phyloP scores from a whole-genome alignment of 192 early-diverging fungal genomes.

The Dissophora ornata region DNA sequence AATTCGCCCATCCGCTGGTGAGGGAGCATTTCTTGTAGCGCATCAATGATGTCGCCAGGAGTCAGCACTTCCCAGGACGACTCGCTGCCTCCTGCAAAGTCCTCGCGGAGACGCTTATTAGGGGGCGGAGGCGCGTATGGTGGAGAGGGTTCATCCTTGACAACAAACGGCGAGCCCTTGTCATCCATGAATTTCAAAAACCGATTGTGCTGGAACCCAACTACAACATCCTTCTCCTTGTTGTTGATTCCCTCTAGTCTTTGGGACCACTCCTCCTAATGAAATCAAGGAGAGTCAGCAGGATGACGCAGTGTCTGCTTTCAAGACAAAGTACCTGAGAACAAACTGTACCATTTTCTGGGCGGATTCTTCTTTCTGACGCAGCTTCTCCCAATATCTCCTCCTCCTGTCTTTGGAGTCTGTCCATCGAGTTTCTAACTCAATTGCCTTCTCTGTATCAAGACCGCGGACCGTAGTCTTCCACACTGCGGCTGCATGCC shows the following conservation, averaged over 20 bases:
- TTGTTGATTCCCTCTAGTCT: slow-evolving; percentile 27
- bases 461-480: slow-evolving; percentile 32
- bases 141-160: slow-evolving; percentile 34
- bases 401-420: slow-evolving; percentile 29
- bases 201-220: slow-evolving; percentile 26
- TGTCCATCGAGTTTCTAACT: slow-evolving; percentile 31
- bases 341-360: slow-evolving; percentile 26
- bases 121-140: slow-evolving; percentile 34
- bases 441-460: slow-evolving; percentile 27
- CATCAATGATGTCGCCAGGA: slow-evolving; percentile 37
- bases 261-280: slow-evolving; percentile 30
- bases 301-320: slow-evolving; percentile 12
- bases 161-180: slow-evolving; percentile 33
- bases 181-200: slow-evolving; percentile 33
- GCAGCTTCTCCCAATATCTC: slow-evolving; percentile 38
- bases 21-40: slow-evolving; percentile 34
- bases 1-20: slow-evolving; percentile 33
- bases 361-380: slow-evolving; percentile 27
- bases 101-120: slow-evolving; percentile 35
- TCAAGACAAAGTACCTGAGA: not conserved
- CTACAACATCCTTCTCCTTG: slow-evolving; percentile 35
- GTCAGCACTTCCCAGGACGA: slow-evolving; percentile 44
- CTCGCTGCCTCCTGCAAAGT: slow-evolving; percentile 36
- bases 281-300: slow-evolving; percentile 14
- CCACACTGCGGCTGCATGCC: slow-evolving; percentile 35